Evolutionary conservation across 2,329 filamentous ascomycete species (phyloP), one percentile per base, ranked within the genome.

Genomic region (Colletotrichum sp.): DNA sequence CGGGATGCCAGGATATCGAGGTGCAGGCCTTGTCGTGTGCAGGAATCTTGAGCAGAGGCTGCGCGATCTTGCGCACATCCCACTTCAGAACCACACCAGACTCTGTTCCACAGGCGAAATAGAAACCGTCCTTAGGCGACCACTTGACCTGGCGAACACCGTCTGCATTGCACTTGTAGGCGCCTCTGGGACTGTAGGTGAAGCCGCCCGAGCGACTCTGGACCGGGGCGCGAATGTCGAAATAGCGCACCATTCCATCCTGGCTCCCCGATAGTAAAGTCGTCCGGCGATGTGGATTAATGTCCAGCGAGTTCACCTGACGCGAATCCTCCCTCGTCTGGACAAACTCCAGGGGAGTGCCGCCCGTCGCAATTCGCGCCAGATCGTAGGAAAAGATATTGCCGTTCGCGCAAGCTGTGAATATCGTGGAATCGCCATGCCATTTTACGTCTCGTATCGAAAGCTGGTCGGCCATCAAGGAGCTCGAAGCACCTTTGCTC

Each of bases 381-480:
- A 93, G 81, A 81, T 93, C 91, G 79, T 93, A 93, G 76, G 90
- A 87, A 77, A 93, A 93, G 78, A 93, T 92, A 82, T 91, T 91
- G 80, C 92, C 92, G 76, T 90, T 92, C 66, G 90, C 89, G 80
- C 91, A 92, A 4, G 92, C 92, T 0, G 92, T 93, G 78, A 92
- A 91, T 70, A 93, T 88, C 49, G 87, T 89, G 16, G 88, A 87
- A 77, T 88, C 87, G 72, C 85, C 86, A 34, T 89, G 87, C 88
- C 92, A 92, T 81, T 91, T 92, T 66, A 92, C 91, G 77, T 92
- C 90, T 78, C 90, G 89, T 77, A 93, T 92, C 44, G 91, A 92
- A 65, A 93, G 86, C 81, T 93, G 91, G 76, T 93, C 92, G 64
- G 86, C 77, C 15, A 74, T 76, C 39, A 79, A 66, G 28, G 80